A percentile compares a stretch with the other conserved stretches of the same genome.
These are phyloP conservation scores for Abelmoschus esculentus DNA, from an alignment of 345 rosid species.

Conservation along the genomic window DNA sequence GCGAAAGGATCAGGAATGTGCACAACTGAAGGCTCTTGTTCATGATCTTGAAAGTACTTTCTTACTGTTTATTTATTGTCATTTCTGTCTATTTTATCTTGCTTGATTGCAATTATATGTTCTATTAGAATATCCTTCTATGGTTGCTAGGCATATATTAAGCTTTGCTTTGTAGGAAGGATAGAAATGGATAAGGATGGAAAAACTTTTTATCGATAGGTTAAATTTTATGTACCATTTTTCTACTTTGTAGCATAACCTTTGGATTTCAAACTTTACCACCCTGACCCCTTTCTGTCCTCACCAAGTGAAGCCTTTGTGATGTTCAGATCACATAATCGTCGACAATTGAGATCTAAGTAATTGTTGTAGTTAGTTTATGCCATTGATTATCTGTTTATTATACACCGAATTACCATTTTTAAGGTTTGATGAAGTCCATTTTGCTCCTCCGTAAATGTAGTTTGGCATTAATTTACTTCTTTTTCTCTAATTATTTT, in stretches of 20 bases:
- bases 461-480: not conserved
- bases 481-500: not conserved
- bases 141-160: not conserved
- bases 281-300: not conserved
- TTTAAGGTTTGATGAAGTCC: not conserved
- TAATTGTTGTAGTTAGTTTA: not conserved
- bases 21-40: constrained; percentile 59
- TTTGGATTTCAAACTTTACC: not conserved
- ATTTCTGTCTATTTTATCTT: not conserved
- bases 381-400: not conserved
- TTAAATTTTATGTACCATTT: not conserved
- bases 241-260: not conserved
- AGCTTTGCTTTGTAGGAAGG: not conserved
- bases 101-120: not conserved
- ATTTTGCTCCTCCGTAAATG: not conserved
- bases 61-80: not conserved
- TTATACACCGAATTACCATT: not conserved
- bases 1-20: constrained; percentile 49
- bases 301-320: not conserved
- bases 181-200: not conserved
- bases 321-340: not conserved
- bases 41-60: constrained; percentile 57
- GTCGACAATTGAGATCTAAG: not conserved
- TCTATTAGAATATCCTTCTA: not conserved
- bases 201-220: not conserved